Evolutionary conservation across 2,329 filamentous ascomycete genomes (phyloP).

Genomic region (Aspergillus amoenus): DNA sequence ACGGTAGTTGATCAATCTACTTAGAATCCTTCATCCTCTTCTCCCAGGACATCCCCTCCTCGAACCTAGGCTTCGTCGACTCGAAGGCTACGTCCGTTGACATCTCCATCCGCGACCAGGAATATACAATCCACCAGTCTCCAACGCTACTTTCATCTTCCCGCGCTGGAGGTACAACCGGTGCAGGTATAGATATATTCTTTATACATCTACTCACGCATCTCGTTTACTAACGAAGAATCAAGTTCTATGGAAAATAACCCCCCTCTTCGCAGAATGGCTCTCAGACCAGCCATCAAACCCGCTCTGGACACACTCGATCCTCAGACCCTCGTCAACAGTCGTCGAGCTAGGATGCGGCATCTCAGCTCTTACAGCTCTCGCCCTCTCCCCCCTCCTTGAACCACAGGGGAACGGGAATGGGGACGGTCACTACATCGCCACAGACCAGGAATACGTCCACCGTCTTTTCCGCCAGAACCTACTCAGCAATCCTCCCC

Average conservation of each 20-base stretch:
- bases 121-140: conserved; percentile 79
- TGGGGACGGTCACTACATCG: conserved; percentile 62
- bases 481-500: conserved; percentile 50
- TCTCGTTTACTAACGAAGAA: not conserved
- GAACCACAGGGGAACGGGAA: not conserved
- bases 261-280: conserved; percentile 79
- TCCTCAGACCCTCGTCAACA: conserved; percentile 56
- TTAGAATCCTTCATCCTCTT: conserved; percentile 87
- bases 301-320: conserved; percentile 56
- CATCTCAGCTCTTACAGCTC: conserved; percentile 75
- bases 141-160: conserved; percentile 77
- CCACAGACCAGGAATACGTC: conserved; percentile 88
- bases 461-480: conserved; percentile 75
- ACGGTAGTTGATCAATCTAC: not conserved
- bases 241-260: conserved; percentile 86
- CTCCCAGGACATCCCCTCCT: conserved; percentile 69
- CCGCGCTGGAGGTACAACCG: conserved; percentile 70
- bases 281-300: conserved; percentile 59
- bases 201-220: not conserved
- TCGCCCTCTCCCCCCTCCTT: conserved; percentile 59
- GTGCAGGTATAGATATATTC: conserved; percentile 54
- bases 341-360: conserved; percentile 87
- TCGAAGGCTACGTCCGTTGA: conserved; percentile 64
- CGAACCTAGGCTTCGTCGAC: conserved; percentile 83
- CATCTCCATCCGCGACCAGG: conserved; percentile 65